A percentile compares a stretch with the other conserved stretches of the same genome.
phyloP scores from a whole-genome alignment of 1,139 yeast species.

The Kurtzmaniella quercitrusa region DNA sequence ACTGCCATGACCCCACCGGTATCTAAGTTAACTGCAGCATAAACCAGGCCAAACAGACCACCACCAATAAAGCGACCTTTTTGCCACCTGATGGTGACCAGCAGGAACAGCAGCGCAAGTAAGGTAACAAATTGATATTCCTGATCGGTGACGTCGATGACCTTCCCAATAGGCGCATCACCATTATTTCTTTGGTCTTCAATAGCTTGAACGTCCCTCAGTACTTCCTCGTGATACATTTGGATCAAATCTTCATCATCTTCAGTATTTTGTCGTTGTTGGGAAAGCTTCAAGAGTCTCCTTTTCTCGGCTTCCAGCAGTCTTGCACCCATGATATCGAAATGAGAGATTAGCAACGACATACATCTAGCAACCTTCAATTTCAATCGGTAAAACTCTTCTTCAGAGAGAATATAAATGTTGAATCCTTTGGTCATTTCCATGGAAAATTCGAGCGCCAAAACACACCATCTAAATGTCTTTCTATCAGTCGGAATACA shows the following conservation, averaged over 20 bases:
- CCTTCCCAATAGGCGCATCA: conserved; percentile 70
- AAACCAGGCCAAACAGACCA: conserved; percentile 94
- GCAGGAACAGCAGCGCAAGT: conserved; percentile 84
- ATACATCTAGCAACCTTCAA: conserved; percentile 91
- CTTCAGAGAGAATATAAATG: conserved; percentile 73
- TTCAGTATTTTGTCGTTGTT: conserved; percentile 48
- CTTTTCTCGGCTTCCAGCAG: conserved; percentile 76
- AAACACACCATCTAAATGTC: conserved; percentile 94
- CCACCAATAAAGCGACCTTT: conserved; percentile 93
- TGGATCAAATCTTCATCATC: conserved; percentile 60
- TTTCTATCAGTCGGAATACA: conserved; percentile 88
- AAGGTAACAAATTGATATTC: conserved; percentile 85
- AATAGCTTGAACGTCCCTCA: conserved; percentile 54
- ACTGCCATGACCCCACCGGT: conserved; percentile 98
- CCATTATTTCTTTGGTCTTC: conserved; percentile 40
- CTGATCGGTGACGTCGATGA: conserved; percentile 79
- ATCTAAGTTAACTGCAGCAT: conserved; percentile 86
- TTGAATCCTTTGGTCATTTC: conserved; percentile 90
- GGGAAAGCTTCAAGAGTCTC: conserved; percentile 49
- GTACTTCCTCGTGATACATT: conserved; percentile 54
- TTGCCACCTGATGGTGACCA: conserved; percentile 95
- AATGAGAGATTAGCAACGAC: conserved; percentile 89
- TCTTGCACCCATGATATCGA: conserved; percentile 97
- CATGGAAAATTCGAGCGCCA: conserved; percentile 95
- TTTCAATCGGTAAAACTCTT: conserved; percentile 68